Base-by-base conservation (phyloP, 2,329 filamentous ascomycete genomes). In the Zasmidium cellare region DNA sequence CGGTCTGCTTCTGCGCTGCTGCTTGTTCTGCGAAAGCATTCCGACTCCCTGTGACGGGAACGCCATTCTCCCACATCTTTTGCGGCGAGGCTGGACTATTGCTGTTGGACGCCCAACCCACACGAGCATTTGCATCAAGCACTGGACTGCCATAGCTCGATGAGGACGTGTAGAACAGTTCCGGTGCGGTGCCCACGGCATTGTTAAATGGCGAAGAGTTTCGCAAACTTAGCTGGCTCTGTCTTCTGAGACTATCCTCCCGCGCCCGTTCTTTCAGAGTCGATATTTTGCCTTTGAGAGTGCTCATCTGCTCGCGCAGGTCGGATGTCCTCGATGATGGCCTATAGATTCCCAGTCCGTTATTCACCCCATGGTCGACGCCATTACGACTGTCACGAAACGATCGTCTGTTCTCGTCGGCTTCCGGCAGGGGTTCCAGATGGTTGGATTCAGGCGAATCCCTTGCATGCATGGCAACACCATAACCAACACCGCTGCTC, bases 281-380 rank as follows among this genome's bases (percentile, higher is more conserved):
- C 1, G 91, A 92, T 35, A 96, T 92, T 68, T 91, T 91, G 59
- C 89, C 90, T 70, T 92, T 92, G 48, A 96, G 80, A 53, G 89
- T 91, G 56, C 89, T 87, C 84, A 96, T 90, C 71, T 96, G 91
- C 64, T 91, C 88, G 59, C 91, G 90, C 46, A 96, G 79, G 68
- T 86, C 84, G 9, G 87, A 85, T 69, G 87, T 82, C n/a, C 86
- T 86, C 0, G 91, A 93, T 14, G 86, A 81, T 2, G 89, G 87
- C 18, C 90, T 82, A 23, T 83, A 83, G 9, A 88, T 74, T 1
- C 79, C 80, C 12, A 67, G 60, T 23, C 63, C 64, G 56, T 67
- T 65, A 46, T 64, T 63, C 16, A 46, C 24, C 18, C 56, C 52
- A 25, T 55, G 46, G 9, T 45, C 46, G 2, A 20, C 53, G 35